phyloP scores from a whole-genome alignment of 768 basidiomycete genomes.

The Lentinus brumalis region DNA sequence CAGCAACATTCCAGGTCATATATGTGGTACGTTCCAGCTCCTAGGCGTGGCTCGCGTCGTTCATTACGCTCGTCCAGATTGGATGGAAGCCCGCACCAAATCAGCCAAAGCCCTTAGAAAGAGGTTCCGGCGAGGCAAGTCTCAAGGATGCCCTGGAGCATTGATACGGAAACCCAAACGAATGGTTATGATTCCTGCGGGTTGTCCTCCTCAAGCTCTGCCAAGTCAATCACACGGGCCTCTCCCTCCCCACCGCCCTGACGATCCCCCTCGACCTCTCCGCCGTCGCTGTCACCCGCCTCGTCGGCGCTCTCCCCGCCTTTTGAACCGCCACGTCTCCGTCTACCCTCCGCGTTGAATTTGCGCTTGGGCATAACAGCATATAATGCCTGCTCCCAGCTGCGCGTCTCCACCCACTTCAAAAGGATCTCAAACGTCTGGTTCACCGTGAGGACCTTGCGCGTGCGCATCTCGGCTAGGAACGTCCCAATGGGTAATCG shows the following conservation, averaged over 20 bases:
- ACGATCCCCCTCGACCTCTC: neutral
- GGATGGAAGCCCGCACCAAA: slow-evolving; percentile 78
- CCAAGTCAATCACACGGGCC: slow-evolving; percentile 20
- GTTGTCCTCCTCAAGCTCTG: slow-evolving; percentile 8
- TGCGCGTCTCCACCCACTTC: slow-evolving; percentile 81
- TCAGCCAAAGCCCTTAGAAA: slow-evolving; percentile 66
- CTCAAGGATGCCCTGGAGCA: slow-evolving; percentile 58
- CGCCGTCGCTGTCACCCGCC: slow-evolving; percentile 25
- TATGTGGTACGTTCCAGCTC: slow-evolving; percentile 67
- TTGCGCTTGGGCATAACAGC: slow-evolving; percentile 93
- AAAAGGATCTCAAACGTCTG: slow-evolving; percentile 92
- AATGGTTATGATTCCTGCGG: neutral
- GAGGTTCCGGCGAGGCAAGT: slow-evolving; percentile 62
- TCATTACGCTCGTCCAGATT: slow-evolving; percentile 48
- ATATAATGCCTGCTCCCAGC: slow-evolving; percentile 87
- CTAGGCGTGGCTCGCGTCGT: too few species aligned
- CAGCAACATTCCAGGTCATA: slow-evolving; percentile 96
- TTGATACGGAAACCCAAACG: neutral
- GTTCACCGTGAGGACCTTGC: slow-evolving; percentile 97
- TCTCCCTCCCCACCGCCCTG: slow-evolving; percentile 15
- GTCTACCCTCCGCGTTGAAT: slow-evolving; percentile 54
- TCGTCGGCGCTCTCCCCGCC: slow-evolving; percentile 20
- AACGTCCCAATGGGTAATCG: slow-evolving; percentile 95
- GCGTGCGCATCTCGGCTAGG: slow-evolving; percentile 77
- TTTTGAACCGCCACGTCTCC: slow-evolving; percentile 22